Conservation (phyloP, 768 basidiomycete species). For the Suillus decipiens region DNA sequence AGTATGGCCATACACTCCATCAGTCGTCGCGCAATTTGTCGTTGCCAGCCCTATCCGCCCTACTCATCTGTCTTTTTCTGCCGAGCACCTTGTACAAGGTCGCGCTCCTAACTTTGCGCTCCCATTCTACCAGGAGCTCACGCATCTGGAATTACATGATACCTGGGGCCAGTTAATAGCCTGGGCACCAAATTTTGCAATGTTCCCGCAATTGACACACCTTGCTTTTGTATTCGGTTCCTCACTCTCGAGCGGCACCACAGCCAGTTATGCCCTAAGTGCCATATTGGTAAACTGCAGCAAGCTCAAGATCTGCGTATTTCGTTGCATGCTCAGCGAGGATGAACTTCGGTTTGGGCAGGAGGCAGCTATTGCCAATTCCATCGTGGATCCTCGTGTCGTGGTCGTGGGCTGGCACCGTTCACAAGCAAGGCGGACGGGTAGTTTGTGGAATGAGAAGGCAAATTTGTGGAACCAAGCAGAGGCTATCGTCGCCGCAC, state of each 20-base stretch:
- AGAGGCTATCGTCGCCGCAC: not conserved
- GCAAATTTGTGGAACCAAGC: not conserved
- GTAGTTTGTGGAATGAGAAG: conserved; percentile 4
- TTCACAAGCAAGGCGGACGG: conserved; percentile 6
- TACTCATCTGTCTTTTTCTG: conserved; percentile 1
- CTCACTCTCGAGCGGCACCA: not conserved
- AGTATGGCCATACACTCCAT: conserved; percentile 1
- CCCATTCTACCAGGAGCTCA: conserved; percentile 7
- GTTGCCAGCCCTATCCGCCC: conserved; percentile 3
- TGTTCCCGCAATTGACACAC: conserved; percentile 5
- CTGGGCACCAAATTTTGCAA: conserved; percentile 6
- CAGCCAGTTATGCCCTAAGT: not conserved
- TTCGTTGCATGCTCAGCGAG: conserved; percentile 1
- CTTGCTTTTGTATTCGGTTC: conserved; percentile 3
- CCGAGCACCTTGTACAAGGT: not conserved
- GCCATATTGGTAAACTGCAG: not conserved
- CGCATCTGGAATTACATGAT: conserved; percentile 5
- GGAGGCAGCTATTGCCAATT: not conserved
- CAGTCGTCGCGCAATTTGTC: not conserved
- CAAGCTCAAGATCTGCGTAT: conserved; percentile 6
- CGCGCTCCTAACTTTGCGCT: not conserved
- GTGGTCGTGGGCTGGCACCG: conserved; percentile 6
- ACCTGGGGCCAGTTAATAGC: conserved; percentile 4
- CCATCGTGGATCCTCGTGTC: conserved; percentile 6
- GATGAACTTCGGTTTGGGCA: conserved; percentile 4